These are phyloP conservation scores for Volvox africanus DNA, from an alignment of 139 green algal species.

Conservation along the genomic window DNA sequence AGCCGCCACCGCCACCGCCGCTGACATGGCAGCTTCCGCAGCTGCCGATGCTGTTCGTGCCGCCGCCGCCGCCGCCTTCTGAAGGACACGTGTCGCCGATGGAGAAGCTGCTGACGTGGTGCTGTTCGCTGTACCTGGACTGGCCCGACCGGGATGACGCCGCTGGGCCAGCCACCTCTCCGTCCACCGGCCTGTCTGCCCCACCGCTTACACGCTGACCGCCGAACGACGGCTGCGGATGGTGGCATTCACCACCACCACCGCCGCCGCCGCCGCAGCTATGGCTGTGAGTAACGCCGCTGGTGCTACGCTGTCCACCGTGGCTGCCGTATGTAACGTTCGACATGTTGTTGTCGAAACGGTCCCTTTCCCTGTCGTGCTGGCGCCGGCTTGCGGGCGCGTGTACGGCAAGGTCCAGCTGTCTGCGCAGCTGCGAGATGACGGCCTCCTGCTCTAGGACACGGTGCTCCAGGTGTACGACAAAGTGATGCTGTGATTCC, in stretches of 20 bases:
- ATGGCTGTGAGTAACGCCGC: not conserved
- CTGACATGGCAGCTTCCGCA: not conserved
- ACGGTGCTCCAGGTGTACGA: not conserved
- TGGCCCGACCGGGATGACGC: not conserved
- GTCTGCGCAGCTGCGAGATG: not conserved
- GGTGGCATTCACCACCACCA: not conserved
- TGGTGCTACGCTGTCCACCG: not conserved
- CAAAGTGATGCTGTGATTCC: not conserved
- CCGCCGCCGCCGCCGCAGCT: not conserved
- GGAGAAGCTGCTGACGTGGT: constrained; percentile 3
- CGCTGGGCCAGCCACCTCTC: not conserved
- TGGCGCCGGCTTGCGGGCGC: not conserved
- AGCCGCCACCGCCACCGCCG: not conserved
- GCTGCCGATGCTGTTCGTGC: not conserved
- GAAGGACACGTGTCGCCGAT: not conserved
- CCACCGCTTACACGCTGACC: not conserved
- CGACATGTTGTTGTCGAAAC: too few species aligned
- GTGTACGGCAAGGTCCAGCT: not conserved
- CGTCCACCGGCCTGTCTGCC: not conserved
- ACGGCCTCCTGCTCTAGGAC: not conserved
- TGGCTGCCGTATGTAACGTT: not conserved
- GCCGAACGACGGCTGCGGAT: not conserved
- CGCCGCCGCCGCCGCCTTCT: not conserved
- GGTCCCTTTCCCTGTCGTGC: not conserved
- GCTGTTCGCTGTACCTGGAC: not conserved